Base-by-base conservation (phyloP, 306 rosid genomes). In the Lithocarpus polystachyus region DNA sequence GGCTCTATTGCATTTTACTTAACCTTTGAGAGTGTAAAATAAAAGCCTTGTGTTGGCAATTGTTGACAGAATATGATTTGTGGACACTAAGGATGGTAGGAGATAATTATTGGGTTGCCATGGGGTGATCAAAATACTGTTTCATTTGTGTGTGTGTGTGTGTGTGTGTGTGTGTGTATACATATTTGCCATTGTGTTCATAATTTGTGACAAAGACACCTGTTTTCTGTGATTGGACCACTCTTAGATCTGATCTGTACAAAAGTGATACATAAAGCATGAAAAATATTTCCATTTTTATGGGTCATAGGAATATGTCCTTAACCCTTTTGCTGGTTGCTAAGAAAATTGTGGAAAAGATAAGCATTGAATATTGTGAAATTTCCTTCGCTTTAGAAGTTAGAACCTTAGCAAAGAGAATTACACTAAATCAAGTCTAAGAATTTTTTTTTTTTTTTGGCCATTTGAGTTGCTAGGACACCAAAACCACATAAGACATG, bases 211-310 rank as follows among this genome's bases (percentile, higher is more conserved):
- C 22, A 15, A 17, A 19, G 51, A 18, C 57, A 62, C 61, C 23
- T 52, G 48, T 53, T 62, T 80, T 77, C 51, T 77, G 71, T 54
- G 52, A 64, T 51, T 51, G 77, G 37, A 15, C 68, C n/a, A 53
- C 55, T 53, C 33, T 68, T 75, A 37, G 53, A 2, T 35, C 17
- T 23, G n/a, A 67, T 83, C 48, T 73, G 31, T 80, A 14, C n/a
- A 14, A 59, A 12, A 20, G 60, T 45, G 37, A 57, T 13, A 29
- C 20, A 33, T 40, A 4, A 55, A 74, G 60, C 40, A 72, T 79
- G 40, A 56, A 81, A 56, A 61, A 51, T 55, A 69, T 18, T 31
- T 68, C 54, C 0, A 6, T 67, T 79, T 68, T 73, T 62, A 10
- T 71, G 71, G 19, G 18, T 79, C 72, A 57, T 62, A 31, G 28